phyloP scores from a whole-genome alignment of 352 stramenopile genomes.

The Phytopythium mirpurense region DNA sequence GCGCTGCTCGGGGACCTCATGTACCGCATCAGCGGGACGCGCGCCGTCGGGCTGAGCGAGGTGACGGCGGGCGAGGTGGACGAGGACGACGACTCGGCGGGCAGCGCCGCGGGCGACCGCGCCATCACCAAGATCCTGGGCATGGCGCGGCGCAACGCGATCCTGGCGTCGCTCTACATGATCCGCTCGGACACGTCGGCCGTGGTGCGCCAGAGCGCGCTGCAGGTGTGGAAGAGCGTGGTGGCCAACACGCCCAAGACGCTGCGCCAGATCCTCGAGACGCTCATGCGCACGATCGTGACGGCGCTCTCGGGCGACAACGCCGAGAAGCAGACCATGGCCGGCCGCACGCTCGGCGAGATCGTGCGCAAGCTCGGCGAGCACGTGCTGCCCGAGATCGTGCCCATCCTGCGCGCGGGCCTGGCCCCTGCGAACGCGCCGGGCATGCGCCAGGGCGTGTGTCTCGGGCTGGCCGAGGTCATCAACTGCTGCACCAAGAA shows the following conservation, averaged over 20 bases:
- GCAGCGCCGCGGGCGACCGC: constrained; percentile 75
- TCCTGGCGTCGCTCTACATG: constrained; percentile 98
- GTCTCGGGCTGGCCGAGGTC: constrained; percentile 97
- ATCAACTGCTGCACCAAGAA: constrained; percentile 96
- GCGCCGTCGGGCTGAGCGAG: constrained; percentile 80
- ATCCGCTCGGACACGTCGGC: constrained; percentile 95
- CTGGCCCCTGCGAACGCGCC: constrained; percentile 67
- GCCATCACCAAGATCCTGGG: constrained; percentile 91
- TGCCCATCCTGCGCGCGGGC: constrained; percentile 96
- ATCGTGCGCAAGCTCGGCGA: constrained; percentile 99
- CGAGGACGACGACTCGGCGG: constrained; percentile 79
- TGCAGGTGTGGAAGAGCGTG: constrained; percentile 99
- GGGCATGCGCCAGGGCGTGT: constrained; percentile 92
- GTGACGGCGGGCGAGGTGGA: constrained; percentile 55
- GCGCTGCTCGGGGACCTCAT: constrained; percentile 95
- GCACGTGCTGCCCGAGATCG: constrained; percentile 97
- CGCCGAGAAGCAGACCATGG: constrained; percentile 88
- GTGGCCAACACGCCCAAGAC: constrained; percentile 97
- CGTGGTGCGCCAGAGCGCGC: constrained; percentile 94
- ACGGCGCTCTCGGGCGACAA: constrained; percentile 90
- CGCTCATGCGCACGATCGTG: constrained; percentile 96
- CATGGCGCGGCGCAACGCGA: constrained; percentile 91
- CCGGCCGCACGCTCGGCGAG: constrained; percentile 94
- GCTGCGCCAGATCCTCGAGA: constrained; percentile 96
- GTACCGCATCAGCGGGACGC: constrained; percentile 97